Percentiles rank a stretch among this genome's conserved stretches.
Evolutionary conservation across 768 basidiomycete species (phyloP).

Genomic region (Leccinellum rugosiceps): DNA sequence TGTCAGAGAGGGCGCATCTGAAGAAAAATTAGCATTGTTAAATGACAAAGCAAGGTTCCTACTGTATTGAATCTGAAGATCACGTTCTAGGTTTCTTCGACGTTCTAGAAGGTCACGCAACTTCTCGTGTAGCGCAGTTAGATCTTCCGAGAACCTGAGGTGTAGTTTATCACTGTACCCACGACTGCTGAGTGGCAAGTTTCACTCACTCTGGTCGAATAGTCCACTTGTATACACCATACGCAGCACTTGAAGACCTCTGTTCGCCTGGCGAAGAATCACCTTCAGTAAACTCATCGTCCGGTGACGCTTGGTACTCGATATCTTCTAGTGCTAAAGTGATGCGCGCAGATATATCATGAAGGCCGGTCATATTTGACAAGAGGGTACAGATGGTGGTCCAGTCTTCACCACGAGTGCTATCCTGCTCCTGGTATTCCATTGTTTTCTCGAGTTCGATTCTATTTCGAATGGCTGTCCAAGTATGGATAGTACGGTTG

Average conservation of each 20-base stretch:
- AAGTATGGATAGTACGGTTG: conserved; percentile 56
- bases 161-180: neutral
- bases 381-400: conserved; percentile 50
- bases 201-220: conserved; percentile 63
- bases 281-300: conserved; percentile 25
- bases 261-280: conserved; percentile 13
- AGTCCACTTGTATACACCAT: conserved; percentile 42
- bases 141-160: conserved; percentile 57
- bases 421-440: conserved; percentile 36
- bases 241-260: conserved; percentile 24
- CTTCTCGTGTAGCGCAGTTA: conserved; percentile 46
- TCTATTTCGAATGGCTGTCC: conserved; percentile 50
- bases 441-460: conserved; percentile 55
- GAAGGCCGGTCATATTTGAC: conserved; percentile 48
- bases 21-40: conserved; percentile 8
- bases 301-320: conserved; percentile 18
- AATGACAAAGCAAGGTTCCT: conserved; percentile 8
- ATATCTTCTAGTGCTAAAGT: conserved; percentile 41
- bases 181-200: neutral
- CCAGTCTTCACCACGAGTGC: conserved; percentile 46
- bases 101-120: conserved; percentile 44
- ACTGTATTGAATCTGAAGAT: conserved; percentile 57
- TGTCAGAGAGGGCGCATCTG: conserved; percentile 71
- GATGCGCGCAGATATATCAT: conserved; percentile 55
- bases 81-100: conserved; percentile 51